Evolutionary conservation across 805 yeast genomes (phyloP).

Genomic region (Zygosaccharomyces bailii): DNA sequence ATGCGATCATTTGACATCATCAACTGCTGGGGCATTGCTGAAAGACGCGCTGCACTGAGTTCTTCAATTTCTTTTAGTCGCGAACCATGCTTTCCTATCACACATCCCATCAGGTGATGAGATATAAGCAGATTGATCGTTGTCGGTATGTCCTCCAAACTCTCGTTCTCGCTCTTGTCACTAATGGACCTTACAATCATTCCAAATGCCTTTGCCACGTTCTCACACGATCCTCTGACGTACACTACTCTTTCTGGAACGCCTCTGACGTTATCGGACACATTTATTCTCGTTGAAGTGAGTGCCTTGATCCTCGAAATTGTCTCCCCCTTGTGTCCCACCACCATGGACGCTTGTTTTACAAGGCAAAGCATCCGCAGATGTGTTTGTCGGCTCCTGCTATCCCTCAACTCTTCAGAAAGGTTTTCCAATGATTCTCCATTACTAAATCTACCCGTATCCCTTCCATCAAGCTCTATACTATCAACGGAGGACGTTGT

Average conservation of each 20-base stretch:
- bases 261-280: conserved; percentile 67
- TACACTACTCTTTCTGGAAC: conserved; percentile 72
- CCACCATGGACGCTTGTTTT: conserved; percentile 69
- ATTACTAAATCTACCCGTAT: conserved; percentile 9
- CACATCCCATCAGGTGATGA: conserved; percentile 73
- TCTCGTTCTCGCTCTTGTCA: conserved; percentile 49
- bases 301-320: conserved; percentile 60
- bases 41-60: conserved; percentile 69
- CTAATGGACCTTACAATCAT: conserved; percentile 59
- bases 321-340: conserved; percentile 78
- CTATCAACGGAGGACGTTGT: conserved; percentile 15
- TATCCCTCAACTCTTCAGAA: conserved; percentile 32
- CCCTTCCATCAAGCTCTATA: conserved; percentile 6
- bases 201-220: conserved; percentile 80
- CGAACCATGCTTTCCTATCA: conserved; percentile 74
- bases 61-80: conserved; percentile 79
- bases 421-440: conserved; percentile 14
- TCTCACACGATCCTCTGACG: conserved; percentile 70
- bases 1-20: conserved; percentile 78
- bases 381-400: conserved; percentile 54
- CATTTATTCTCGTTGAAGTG: conserved; percentile 63
- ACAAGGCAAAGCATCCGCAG: conserved; percentile 73
- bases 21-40: conserved; percentile 67
- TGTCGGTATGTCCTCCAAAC: conserved; percentile 47
- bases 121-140: conserved; percentile 65